Base-by-base conservation (phyloP, 1,284 basidiomycete genomes). In the Gomphus bonarii region DNA sequence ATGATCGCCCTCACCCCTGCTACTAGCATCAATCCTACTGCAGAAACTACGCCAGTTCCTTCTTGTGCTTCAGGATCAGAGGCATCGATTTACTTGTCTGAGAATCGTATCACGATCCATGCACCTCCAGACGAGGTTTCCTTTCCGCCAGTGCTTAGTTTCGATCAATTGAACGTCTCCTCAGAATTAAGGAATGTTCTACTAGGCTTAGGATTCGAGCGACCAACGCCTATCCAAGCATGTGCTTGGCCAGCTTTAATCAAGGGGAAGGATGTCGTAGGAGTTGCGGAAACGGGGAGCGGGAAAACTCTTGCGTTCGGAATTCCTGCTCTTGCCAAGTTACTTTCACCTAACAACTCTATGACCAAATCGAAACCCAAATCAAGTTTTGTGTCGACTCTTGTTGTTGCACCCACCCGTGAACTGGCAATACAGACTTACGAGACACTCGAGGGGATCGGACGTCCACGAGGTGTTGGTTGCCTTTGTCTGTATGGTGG, bases 261-360 rank as follows among this genome's bases (percentile, higher is more conserved):
- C 31, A 76, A 79, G 54, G 89, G 91, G 3, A 78, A 80, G 30
- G 94, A 98, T 69, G 90, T 97, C 0, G 87, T 99, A 36, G 95
- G 95, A 59, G 94, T 99, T 61, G 95, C 97, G 14, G 95, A 99
- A 76, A 99, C 95, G 1, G 97, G 95, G 64, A 89, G 88, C 63
- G 97, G 95, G 9, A 99, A 99, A 75, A 99, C 95, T 0, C 79
- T 98, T 16, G 91, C 94, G 0, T 99, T 99, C 67, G 95, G 94
- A 50, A 83, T 99, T 36, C 95, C 95, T 9, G 90, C 90, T 1
- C 76, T 95, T 43, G 74, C 84, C 57, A 81, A 79, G 36, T 78
- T 92, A 25, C 74, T 92, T 47, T 71, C 74, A 22, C 61, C 65
- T 3, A 58, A 57, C 5, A 62, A 60, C 43, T 62, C 58, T 44